Evolutionary conservation across 805 yeast species (phyloP), one percentile per base, ranked within the genome.

Genomic region (Yamadazyma paraphyllophila): DNA sequence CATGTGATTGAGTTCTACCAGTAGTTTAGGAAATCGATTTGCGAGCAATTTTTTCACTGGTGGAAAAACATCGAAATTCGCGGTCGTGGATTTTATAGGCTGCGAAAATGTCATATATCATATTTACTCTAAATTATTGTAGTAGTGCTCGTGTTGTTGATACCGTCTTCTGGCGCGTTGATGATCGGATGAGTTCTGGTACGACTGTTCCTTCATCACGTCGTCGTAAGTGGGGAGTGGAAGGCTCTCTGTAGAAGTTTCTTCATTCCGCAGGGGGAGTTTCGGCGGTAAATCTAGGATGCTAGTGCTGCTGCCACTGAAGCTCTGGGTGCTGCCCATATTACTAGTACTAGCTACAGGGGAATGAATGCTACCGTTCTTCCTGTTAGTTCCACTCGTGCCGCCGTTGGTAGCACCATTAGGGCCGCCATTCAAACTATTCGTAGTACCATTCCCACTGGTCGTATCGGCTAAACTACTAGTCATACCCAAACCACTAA

Each of bases 201-300:
- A 61, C 13, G 57, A 51, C 16, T 54, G 48, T 41, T 66, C 71
- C 24, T 59, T 49, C 44, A 67, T 51, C 6, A 61, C 73, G 25
- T 68, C 74, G 31, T 67, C 71, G 51, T 69, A 69, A 0, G 73
- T 66, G 1, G 74, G 74, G 25, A 66, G 39, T 8, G 48, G 49
- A 14, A 43, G 30, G 32, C 47, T 45, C 2, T 45, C 24, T 20
- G 24, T 20, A 4, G 24, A 20, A 20, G 24, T 20, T 20, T 20
- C 24, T 20, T 20, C 24, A 6, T 20, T 20, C 24, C 24, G 24
- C 24, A 20, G 24, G 3, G 24, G 24, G 24, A 20, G 24, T 20
- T 20, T 20, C 6, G 24, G 24, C 6, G 24, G 24, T 4, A 20
- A 3, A 6, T 20, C 24, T 20, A 6, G 24, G 6, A 20, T 6